Percentiles rank a stretch among this genome's conserved stretches.
These are phyloP conservation scores for Scedosporium dehoogii DNA, from an alignment of 2,329 filamentous ascomycete species.

Conservation along the genomic window DNA sequence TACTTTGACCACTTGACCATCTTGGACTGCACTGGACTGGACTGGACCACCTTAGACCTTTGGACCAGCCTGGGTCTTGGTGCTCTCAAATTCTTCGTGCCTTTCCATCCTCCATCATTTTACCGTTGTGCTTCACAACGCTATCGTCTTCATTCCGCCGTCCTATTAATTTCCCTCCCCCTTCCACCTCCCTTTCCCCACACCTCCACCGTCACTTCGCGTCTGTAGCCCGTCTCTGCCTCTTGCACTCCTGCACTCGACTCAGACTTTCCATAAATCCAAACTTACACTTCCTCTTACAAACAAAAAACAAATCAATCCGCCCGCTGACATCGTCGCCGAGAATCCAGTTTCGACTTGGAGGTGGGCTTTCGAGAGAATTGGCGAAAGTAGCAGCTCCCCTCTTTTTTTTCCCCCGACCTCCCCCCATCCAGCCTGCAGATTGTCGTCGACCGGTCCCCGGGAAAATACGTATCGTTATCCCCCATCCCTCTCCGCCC, in stretches of 20 bases:
- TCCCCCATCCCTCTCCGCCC: background rate
- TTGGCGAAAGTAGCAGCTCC: background rate
- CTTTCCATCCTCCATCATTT: slow-evolving; percentile 1
- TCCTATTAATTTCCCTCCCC: slow-evolving; percentile 6
- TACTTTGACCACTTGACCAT: background rate
- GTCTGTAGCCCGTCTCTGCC: background rate
- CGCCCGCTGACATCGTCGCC: background rate
- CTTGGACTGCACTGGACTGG: no score
- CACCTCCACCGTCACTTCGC: background rate
- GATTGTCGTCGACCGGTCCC: slow-evolving; percentile 3
- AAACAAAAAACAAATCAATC: background rate
- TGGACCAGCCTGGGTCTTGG: background rate
- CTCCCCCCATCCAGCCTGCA: slow-evolving; percentile 3
- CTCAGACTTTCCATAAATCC: background rate
- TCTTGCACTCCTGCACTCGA: background rate
- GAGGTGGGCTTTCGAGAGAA: background rate
- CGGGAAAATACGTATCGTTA: slow-evolving; percentile 4
- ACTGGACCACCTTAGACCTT: background rate
- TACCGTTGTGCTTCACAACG: background rate
- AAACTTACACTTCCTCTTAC: background rate
- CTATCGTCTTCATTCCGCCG: slow-evolving; percentile 3
- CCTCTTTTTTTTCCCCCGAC: slow-evolving; percentile 1
- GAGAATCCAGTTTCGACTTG: background rate
- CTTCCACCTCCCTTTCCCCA: slow-evolving; percentile 1
- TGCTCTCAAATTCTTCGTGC: background rate